Evolutionary conservation across 2,329 filamentous ascomycete species (phyloP).

Genomic region (Diaporthe citri): DNA sequence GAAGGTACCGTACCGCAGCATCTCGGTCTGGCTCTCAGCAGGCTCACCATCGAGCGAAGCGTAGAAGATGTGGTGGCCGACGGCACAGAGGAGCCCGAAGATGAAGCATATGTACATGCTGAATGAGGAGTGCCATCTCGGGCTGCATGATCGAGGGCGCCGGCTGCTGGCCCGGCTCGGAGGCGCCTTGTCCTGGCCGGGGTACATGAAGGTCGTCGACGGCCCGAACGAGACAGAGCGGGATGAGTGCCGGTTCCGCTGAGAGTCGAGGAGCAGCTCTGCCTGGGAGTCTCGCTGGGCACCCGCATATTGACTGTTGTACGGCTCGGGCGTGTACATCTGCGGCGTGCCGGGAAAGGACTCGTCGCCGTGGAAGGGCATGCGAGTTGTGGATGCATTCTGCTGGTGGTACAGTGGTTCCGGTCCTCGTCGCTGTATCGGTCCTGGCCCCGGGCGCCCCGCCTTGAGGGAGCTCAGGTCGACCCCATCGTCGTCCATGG

Average conservation of each 20-base stretch:
- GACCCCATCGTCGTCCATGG: conserved; percentile 30
- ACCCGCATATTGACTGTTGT: neutral
- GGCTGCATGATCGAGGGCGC: conserved; percentile 18
- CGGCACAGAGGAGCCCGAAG: conserved; percentile 52
- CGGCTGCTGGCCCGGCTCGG: neutral
- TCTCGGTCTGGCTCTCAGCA: conserved; percentile 51
- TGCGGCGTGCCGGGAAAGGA: conserved; percentile 20
- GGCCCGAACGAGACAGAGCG: conserved; percentile 36
- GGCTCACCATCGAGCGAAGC: conserved; percentile 48
- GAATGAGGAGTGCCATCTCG: conserved; percentile 42
- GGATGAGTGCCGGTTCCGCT: neutral
- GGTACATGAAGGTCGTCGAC: conserved; percentile 17
- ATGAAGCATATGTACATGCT: conserved; percentile 53
- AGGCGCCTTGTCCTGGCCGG: conserved; percentile 3
- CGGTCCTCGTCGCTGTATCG: neutral
- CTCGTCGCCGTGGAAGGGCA: conserved; percentile 38
- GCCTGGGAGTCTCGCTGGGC: conserved; percentile 29
- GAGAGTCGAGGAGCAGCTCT: conserved; percentile 16
- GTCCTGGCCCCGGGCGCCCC: conserved; percentile 5
- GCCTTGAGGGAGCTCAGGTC: conserved; percentile 32
- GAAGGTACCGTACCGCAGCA: conserved; percentile 55
- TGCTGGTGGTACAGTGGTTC: conserved; percentile 22
- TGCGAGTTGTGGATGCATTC: conserved; percentile 28
- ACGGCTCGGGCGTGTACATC: conserved; percentile 5
- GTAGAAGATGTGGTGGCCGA: conserved; percentile 56